phyloP scores from a whole-genome alignment of 441 rosid genomes.

The Syzygium malaccense region DNA sequence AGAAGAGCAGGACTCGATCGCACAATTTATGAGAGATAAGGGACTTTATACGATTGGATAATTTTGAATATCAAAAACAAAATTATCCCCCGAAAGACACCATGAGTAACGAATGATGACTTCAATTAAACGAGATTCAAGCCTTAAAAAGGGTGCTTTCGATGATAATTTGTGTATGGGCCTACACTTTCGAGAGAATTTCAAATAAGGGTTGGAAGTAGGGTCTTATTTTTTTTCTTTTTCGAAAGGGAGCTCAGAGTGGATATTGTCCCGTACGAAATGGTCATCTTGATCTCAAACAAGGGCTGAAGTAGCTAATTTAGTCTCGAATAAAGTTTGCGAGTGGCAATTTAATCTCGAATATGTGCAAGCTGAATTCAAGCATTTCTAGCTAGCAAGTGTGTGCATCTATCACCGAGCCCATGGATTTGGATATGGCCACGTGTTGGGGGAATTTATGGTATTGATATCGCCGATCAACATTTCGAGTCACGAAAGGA shows the following conservation, averaged over 20 bases:
- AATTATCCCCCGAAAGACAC: neutral
- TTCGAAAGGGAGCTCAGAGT: no score
- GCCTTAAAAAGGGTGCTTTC: neutral
- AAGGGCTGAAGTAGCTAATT: neutral
- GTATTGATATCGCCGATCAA: no score
- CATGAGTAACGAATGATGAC: neutral
- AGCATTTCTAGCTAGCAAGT: neutral
- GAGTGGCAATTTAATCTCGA: neutral
- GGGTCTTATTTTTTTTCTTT: neutral
- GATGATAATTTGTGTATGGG: neutral
- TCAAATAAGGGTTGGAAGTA: neutral
- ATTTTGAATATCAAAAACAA: neutral
- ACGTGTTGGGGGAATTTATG: neutral
- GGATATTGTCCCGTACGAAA: neutral
- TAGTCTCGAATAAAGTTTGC: neutral
- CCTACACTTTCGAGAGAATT: neutral
- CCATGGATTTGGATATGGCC: neutral
- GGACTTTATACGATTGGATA: neutral
- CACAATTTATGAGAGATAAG: rapidly evolving
- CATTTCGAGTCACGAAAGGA: no score
- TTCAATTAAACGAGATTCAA: neutral
- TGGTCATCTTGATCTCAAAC: neutral
- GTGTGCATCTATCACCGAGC: neutral
- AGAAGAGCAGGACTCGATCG: neutral
- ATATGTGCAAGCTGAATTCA: neutral